phyloP scores from a whole-genome alignment of 176 grass and related monocot species.

The Miscanthus lutarioriparius region DNA sequence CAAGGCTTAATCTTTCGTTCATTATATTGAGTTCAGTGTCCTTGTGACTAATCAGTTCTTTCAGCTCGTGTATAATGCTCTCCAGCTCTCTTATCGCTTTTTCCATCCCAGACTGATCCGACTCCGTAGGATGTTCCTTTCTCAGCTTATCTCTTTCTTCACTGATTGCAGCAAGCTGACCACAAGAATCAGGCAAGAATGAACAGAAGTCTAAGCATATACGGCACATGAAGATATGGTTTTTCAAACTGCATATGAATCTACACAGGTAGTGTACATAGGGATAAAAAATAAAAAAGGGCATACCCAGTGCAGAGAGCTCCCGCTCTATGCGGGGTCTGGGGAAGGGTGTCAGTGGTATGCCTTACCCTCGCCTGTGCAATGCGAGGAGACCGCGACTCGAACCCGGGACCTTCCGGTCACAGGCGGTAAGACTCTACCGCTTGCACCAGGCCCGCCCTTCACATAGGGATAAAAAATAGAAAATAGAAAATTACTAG shows the following conservation, averaged over 20 bases:
- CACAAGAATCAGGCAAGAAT: constrained; percentile 38
- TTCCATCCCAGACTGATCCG: constrained; percentile 63
- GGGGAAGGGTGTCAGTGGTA: no score
- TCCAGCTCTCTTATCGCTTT: constrained; percentile 71
- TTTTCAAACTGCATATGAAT: constrained; percentile 8
- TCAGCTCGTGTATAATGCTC: constrained; percentile 58
- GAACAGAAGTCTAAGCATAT: constrained; percentile 22
- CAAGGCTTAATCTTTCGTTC: constrained; percentile 78
- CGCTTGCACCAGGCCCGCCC: no score
- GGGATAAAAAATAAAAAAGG: constrained; percentile 2
- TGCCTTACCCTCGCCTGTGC: no score
- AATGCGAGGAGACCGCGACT: no score
- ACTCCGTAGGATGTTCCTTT: constrained; percentile 53
- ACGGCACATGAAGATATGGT: constrained; percentile 8
- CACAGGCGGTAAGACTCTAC: no score
- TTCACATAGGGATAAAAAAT: not conserved
- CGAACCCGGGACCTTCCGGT: no score
- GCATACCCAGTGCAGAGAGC: no score
- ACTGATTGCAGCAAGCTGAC: constrained; percentile 80
- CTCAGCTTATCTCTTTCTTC: constrained; percentile 85
- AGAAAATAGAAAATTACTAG: constrained; percentile 13
- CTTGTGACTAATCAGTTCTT: constrained; percentile 68
- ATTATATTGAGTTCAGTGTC: constrained; percentile 65
- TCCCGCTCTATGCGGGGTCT: no score
- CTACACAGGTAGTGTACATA: constrained; percentile 10